Evolutionary conservation across 2,329 filamentous ascomycete genomes (phyloP).

Genomic region (Periconia macrospinosa): DNA sequence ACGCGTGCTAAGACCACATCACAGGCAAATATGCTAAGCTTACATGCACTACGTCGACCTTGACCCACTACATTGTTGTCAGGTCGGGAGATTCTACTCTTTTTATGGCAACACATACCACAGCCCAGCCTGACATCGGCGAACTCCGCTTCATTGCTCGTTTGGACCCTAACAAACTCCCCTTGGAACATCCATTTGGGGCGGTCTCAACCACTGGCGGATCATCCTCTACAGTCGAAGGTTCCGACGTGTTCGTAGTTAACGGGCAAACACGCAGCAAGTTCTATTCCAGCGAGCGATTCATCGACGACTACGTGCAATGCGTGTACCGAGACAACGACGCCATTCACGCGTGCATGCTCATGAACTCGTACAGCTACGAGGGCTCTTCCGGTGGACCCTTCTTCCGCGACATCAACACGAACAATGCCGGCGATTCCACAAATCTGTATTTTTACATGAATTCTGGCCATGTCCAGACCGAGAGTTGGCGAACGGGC

Average conservation of each 20-base stretch:
- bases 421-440: conserved; percentile 62
- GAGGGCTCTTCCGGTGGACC: conserved; percentile 68
- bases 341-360: conserved; percentile 62
- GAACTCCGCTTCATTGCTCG: conserved; percentile 68
- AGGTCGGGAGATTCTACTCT: conserved; percentile 63
- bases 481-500: conserved; percentile 63
- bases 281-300: conserved; percentile 70
- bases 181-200: conserved; percentile 41
- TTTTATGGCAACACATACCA: conserved; percentile 61
- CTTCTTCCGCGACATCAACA: conserved; percentile 64
- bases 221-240: conserved; percentile 58
- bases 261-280: conserved; percentile 67
- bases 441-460: conserved; percentile 69
- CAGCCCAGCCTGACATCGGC: conserved; percentile 43
- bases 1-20: background rate
- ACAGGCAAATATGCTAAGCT: conserved; percentile 59
- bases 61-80: conserved; percentile 67
- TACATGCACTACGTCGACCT: conserved; percentile 60
- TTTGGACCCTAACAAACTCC: conserved; percentile 50
- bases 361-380: conserved; percentile 57
- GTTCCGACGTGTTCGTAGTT: conserved; percentile 56
- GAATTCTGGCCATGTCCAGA: conserved; percentile 63
- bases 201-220: conserved; percentile 58
- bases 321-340: conserved; percentile 58
- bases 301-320: conserved; percentile 68